Percentiles rank a stretch among this genome's conserved stretches.
These are phyloP conservation scores for Santalum album DNA, from an alignment of 164 flowering plant genomes.

Conservation along the genomic window DNA sequence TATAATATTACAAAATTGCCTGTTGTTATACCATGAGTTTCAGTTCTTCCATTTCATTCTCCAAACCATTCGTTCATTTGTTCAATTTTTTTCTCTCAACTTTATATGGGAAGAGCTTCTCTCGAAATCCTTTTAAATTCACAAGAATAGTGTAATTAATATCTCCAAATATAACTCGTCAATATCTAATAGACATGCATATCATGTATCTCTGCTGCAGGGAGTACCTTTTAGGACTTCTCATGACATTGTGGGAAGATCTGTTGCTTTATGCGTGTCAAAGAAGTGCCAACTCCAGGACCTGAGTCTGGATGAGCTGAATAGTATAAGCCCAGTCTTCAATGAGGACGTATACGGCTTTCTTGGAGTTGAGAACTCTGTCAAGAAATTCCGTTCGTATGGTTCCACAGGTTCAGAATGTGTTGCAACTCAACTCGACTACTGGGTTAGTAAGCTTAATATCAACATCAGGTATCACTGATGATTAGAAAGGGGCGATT, in stretches of 20 bases:
- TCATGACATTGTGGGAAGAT: conserved; percentile 89
- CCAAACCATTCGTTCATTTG: too few relatives aligned
- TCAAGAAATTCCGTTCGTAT: conserved; percentile 78
- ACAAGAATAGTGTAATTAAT: too few relatives aligned
- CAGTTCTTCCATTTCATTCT: too few relatives aligned
- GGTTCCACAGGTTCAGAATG: conserved; percentile 89
- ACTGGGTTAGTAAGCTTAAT: conserved; percentile 55
- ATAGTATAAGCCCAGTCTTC: conserved; percentile 45
- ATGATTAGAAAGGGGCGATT: background rate
- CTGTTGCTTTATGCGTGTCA: conserved; percentile 68
- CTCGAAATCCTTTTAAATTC: too few relatives aligned
- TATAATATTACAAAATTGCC: too few relatives aligned
- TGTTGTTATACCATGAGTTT: too few relatives aligned
- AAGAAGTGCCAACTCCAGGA: conserved; percentile 62
- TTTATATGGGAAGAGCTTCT: too few relatives aligned
- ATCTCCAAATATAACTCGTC: background rate
- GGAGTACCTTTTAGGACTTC: conserved; percentile 90
- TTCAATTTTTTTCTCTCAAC: too few relatives aligned
- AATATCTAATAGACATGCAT: too few relatives aligned
- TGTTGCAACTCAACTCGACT: conserved; percentile 60
- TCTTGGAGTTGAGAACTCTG: conserved; percentile 83
- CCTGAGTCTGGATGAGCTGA: conserved; percentile 59
- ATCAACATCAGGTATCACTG: conserved; percentile 10
- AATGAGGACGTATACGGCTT: conserved; percentile 70
- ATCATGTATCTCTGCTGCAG: conserved; percentile 30